Percentiles rank a stretch among this genome's conserved stretches.
phyloP scores from a whole-genome alignment of 176 grass and related monocot genomes.

The Oryza rufipogon region DNA sequence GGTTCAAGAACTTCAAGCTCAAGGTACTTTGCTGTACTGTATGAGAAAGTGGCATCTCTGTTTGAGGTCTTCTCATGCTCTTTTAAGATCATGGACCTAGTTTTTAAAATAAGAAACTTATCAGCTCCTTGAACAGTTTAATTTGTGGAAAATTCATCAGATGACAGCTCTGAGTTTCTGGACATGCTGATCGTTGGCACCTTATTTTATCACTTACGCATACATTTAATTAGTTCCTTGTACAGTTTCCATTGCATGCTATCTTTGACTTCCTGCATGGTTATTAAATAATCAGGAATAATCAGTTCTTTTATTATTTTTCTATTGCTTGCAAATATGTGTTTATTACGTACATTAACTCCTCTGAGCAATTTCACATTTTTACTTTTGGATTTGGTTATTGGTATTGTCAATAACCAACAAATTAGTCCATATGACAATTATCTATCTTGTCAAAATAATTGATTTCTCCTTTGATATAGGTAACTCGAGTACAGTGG shows the following conservation, averaged over 20 bases:
- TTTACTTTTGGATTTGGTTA: constrained; percentile 24
- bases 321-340: background rate
- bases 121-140: constrained; percentile 16
- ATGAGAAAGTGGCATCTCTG: background rate
- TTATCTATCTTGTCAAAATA: constrained; percentile 34
- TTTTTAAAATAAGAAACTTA: background rate
- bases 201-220: background rate
- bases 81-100: background rate
- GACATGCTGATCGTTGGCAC: background rate
- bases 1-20: constrained; percentile 93
- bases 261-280: background rate
- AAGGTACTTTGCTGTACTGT: constrained; percentile 61
- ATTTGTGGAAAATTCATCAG: background rate
- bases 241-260: background rate
- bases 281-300: constrained; percentile 18
- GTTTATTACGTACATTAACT: background rate
- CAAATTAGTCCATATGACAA: background rate
- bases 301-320: background rate
- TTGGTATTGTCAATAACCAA: background rate
- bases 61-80: constrained; percentile 21
- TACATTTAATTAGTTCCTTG: background rate
- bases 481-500: constrained; percentile 84
- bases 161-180: constrained; percentile 7
- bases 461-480: constrained; percentile 30
- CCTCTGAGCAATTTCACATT: constrained; percentile 1